These are phyloP conservation scores for Suhomyces pyralidae DNA, from an alignment of 805 yeast genomes.

Conservation along the genomic window DNA sequence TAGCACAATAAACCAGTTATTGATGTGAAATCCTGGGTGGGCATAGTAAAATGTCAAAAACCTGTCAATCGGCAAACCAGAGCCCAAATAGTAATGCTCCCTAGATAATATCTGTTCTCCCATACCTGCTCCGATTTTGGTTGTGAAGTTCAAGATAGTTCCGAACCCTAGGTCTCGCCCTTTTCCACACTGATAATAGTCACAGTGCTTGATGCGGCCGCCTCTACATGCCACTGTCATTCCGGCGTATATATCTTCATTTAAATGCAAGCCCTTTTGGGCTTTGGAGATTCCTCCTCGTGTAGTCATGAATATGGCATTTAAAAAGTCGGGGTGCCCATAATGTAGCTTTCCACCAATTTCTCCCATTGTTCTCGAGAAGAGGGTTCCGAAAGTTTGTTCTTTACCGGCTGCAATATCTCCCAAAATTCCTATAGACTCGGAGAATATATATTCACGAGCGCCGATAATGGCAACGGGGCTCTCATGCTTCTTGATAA, in stretches of 20 bases:
- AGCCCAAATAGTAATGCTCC: constrained; percentile 88
- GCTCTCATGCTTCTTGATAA: constrained; percentile 21
- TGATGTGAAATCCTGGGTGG: constrained; percentile 94
- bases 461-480: constrained; percentile 96
- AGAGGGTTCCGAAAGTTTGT: constrained; percentile 93
- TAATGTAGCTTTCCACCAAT: constrained; percentile 94
- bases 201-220: constrained; percentile 93
- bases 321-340: constrained; percentile 95
- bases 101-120: constrained; percentile 93
- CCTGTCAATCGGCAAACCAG: constrained; percentile 83
- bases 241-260: constrained; percentile 96
- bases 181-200: constrained; percentile 94
- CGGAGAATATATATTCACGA: constrained; percentile 91
- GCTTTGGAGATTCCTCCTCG: constrained; percentile 96
- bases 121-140: constrained; percentile 98
- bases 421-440: constrained; percentile 87
- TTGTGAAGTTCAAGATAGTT: constrained; percentile 87
- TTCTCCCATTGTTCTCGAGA: constrained; percentile 89
- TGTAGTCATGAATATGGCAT: constrained; percentile 88
- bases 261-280: constrained; percentile 86
- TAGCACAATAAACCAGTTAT: constrained; percentile 80
- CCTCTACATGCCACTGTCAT: constrained; percentile 88
- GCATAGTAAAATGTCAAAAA: constrained; percentile 93
- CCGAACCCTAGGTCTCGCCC: constrained; percentile 95
- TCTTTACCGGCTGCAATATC: constrained; percentile 98